Evolutionary conservation across 1,284 basidiomycete species (phyloP), one percentile per base, ranked within the genome.

Genomic region (Cutaneotrichosporon sp.): DNA sequence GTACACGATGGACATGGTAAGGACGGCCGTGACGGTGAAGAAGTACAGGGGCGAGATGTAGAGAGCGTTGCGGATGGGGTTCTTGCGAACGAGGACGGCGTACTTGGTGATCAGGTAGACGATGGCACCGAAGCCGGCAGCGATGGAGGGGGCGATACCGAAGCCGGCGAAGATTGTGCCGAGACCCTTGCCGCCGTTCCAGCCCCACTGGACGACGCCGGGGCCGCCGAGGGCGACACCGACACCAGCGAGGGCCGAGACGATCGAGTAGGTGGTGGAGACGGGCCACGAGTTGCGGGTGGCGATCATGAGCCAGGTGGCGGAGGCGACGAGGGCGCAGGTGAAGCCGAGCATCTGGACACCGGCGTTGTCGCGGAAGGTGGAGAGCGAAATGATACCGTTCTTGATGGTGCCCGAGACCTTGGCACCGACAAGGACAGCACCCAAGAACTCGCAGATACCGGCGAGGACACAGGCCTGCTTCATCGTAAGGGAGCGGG

Each of bases 321-420:
- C 76, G 0, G 78, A 79, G 4, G 72, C 73, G 45, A 68, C 68
- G 59, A 82, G 70, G 13, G 81, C 81, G 63, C 78, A 80, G 31
- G 76, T 76, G 68, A 84, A 82, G 18, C 77, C 79, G 42, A 83
- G 74, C 59, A 84, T 67, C 62, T 82, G 77, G 8, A 84, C 71
- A 25, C 79, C 81, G 8, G 82, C 69, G 63, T 83, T 79, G 59
- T 70, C 69, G 22, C 76, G 54, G 76, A 84, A 84, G 4, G 72
- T 64, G 8, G 67, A 60, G 45, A 72, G 52, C 6, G 68, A 67
- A 47, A 72, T 81, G 67, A 82, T 83, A 46, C 80, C 80, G 66
- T 82, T 82, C 68, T 82, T 82, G 76, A 83, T 81, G 4, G 82
- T 83, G 33, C 78, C 74, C 4, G 78, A 64, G 8, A 80, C 79